Percentiles rank a stretch among this genome's conserved stretches.
Evolutionary conservation across 176 grass and related monocot genomes (phyloP).

Genomic region (Carex parvula): DNA sequence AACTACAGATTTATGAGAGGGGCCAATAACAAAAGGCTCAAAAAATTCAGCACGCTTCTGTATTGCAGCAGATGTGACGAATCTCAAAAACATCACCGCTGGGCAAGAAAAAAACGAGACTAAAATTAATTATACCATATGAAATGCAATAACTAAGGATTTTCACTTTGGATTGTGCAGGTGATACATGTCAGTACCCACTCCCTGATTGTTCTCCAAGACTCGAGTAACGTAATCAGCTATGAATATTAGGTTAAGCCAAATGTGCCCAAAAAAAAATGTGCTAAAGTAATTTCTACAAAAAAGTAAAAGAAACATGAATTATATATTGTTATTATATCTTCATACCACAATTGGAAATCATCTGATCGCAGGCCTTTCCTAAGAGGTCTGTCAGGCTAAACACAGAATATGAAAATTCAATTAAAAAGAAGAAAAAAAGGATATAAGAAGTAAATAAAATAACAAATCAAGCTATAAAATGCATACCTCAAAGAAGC

Average conservation of each 20-base stretch:
- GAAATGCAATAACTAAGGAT: conserved; percentile 2
- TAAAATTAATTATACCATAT: conserved; percentile 20
- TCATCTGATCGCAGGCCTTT: conserved; percentile 51
- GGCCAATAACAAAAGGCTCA: conserved; percentile 72
- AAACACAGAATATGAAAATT: conserved; percentile 43
- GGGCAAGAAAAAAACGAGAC: conserved; percentile 10
- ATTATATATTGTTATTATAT: neutral
- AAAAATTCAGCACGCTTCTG: conserved; percentile 87
- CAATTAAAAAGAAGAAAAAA: conserved; percentile 20
- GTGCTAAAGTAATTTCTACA: neutral
- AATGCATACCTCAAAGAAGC: conserved; percentile 65
- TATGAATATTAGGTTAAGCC: no score
- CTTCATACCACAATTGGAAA: conserved; percentile 89
- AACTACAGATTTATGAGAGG: conserved; percentile 52
- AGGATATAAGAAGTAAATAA: neutral
- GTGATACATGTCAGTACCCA: neutral
- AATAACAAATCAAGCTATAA: conserved; percentile 5
- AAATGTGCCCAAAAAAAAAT: neutral
- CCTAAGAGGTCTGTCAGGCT: conserved; percentile 81
- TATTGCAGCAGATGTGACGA: conserved; percentile 87
- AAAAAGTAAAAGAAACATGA: neutral
- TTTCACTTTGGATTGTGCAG: neutral
- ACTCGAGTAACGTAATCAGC: neutral
- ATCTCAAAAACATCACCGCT: conserved; percentile 99
- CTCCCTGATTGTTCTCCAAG: neutral